Evolutionary conservation across 2,329 filamentous ascomycete genomes (phyloP), one percentile per base, ranked within the genome.

Genomic region (Neofusicoccum umdonicola): DNA sequence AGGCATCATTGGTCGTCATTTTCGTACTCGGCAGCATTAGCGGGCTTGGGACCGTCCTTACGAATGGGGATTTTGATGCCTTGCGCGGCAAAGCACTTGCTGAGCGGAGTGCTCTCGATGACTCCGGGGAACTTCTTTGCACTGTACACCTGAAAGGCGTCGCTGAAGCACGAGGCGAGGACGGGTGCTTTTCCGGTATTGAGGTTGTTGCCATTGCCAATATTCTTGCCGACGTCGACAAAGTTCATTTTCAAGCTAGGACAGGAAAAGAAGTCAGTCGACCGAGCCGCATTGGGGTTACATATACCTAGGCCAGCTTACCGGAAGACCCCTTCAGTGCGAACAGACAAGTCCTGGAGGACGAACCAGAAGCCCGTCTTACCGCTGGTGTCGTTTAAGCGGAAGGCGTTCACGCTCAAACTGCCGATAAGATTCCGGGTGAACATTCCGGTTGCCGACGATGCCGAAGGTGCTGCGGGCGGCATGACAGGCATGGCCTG

Each of bases 41-140:
- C 61, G 68, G 78, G 72, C 77, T 85, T 78, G 72, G 81, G 73
- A 67, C 90, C 88, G 72, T 97, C 94, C 78, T 97, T 97, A 22
- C 94, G 84, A 63, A 98, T 97, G 0, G 94, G 94, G 27, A 98
- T 97, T 79, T 97, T 97, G 79, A 97, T 96, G 27, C 95, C 95
- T 73, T 99, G 95, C 1, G 87, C 84, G 3, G 95, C 94, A 79
- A 99, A 98, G 67, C 88, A 91, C 77, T 96, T 97, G 83, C 93
- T 97, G 17, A 98, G 81, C 3, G 88, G 80, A 0, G 95, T 99
- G 76, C 91, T 96, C 76, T 98, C 94, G 65, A 96, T 97, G 1
- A 99, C 95, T 45, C 95, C 95, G 0, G 95, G 95, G 77, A 99
- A 99, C 73, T 97, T 97, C 84, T 99, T 99, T 54, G 95, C 95